phyloP scores from a whole-genome alignment of 1,284 basidiomycete genomes.

The Rhodotorula sp. region DNA sequence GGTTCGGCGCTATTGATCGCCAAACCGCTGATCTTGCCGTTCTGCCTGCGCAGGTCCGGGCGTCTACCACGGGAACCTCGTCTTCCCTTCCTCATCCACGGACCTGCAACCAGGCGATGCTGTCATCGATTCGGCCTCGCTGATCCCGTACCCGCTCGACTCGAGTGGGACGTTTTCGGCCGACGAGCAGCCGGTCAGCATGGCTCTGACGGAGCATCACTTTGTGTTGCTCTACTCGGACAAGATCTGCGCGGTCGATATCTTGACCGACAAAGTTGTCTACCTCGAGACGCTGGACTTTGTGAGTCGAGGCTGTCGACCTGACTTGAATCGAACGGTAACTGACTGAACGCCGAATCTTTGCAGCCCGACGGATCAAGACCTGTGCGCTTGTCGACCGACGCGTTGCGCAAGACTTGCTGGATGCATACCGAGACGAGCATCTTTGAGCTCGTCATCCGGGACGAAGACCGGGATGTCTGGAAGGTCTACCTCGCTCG shows the following conservation, averaged over 20 bases:
- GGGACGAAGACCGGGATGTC: slow-evolving; percentile 88
- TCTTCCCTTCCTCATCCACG: slow-evolving; percentile 58
- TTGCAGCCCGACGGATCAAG: slow-evolving; percentile 57
- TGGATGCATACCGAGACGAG: slow-evolving; percentile 92
- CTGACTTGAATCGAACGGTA: neutral
- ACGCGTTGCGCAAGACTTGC: slow-evolving; percentile 83
- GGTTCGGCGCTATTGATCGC: neutral
- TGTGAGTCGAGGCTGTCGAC: slow-evolving; percentile 54
- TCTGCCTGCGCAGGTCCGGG: slow-evolving; percentile 62
- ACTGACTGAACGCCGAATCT: neutral
- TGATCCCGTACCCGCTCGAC: slow-evolving; percentile 47
- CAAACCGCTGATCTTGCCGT: slow-evolving; percentile 9
- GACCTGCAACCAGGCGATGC: slow-evolving; percentile 58
- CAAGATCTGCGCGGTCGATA: slow-evolving; percentile 72
- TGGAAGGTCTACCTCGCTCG: slow-evolving; percentile 89
- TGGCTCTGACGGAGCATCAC: slow-evolving; percentile 88
- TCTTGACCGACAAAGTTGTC: slow-evolving; percentile 74
- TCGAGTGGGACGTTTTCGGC: slow-evolving; percentile 6
- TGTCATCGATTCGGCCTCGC: slow-evolving; percentile 67
- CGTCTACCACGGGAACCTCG: slow-evolving; percentile 63
- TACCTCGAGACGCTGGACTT: slow-evolving; percentile 82
- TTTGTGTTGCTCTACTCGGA: slow-evolving; percentile 83
- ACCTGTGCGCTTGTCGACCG: slow-evolving; percentile 71
- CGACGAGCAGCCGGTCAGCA: slow-evolving; percentile 63
- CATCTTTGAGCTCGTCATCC: slow-evolving; percentile 82